Conservation (phyloP, 352 stramenopile genomes). For the Phytophthora nicotianae region DNA sequence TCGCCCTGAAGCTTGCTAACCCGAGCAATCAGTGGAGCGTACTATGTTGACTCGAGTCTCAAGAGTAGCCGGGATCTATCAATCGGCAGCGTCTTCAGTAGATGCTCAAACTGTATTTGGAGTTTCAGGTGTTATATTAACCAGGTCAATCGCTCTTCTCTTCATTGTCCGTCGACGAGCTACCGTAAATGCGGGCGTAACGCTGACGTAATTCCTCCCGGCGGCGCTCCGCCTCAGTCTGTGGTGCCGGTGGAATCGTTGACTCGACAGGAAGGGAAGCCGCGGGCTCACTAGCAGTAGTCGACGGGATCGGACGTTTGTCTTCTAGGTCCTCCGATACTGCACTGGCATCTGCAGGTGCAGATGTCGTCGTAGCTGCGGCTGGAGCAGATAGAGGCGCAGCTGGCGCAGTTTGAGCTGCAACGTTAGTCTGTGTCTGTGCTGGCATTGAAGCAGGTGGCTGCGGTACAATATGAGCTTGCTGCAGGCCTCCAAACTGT, state of each 20-base stretch:
- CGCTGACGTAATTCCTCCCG: constrained; percentile 59
- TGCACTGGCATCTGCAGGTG: constrained; percentile 3
- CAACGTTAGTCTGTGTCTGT: constrained; percentile 5
- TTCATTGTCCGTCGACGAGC: constrained; percentile 33
- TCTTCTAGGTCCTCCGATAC: constrained; percentile 42
- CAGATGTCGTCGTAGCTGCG: constrained; percentile 6
- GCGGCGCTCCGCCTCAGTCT: constrained; percentile 55
- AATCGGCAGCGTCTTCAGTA: too few relatives aligned
- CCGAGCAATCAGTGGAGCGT: too few relatives aligned
- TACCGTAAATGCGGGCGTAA: constrained; percentile 60
- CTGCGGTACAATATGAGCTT: constrained; percentile 13
- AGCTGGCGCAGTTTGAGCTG: constrained; percentile 9
- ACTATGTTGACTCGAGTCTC: too few relatives aligned
- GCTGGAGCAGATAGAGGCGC: constrained; percentile 13
- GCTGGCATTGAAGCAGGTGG: constrained; percentile 13
- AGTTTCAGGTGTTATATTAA: too few relatives aligned
- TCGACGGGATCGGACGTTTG: constrained; percentile 35
- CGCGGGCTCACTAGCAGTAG: constrained; percentile 13
- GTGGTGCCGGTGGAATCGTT: constrained; percentile 40
- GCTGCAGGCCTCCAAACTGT: constrained; percentile 24
- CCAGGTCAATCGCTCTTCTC: constrained; percentile 50
- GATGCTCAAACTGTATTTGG: too few relatives aligned
- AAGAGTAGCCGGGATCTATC: too few relatives aligned
- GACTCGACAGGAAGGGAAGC: constrained; percentile 37
- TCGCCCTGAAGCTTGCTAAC: too few relatives aligned